Conservation (phyloP, 2,329 filamentous ascomycete species). For the Monosporascus sp. region DNA sequence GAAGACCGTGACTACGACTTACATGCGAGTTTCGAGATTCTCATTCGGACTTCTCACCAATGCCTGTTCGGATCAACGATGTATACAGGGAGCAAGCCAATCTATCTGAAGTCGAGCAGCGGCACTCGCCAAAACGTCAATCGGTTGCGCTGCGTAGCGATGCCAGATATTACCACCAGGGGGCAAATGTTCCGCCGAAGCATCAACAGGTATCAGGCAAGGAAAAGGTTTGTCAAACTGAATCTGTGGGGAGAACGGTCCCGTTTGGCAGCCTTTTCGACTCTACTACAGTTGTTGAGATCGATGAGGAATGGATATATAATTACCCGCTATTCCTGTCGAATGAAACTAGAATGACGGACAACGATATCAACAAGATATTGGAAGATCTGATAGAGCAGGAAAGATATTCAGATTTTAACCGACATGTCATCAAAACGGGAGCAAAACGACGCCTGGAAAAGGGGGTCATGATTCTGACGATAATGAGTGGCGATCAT, state of each 20-base stretch:
- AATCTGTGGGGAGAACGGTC: constrained; percentile 5
- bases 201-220: background rate
- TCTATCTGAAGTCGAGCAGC: background rate
- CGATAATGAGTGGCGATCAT: background rate
- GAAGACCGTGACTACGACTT: constrained; percentile 2
- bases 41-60: constrained; percentile 1
- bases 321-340: constrained; percentile 11
- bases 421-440: too few species aligned
- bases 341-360: background rate
- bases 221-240: background rate
- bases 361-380: background rate
- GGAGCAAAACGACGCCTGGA: too few species aligned
- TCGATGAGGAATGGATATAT: constrained; percentile 16
- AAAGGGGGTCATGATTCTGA: background rate
- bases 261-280: constrained; percentile 7
- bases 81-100: background rate
- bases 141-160: too few species aligned
- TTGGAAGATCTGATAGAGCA: background rate
- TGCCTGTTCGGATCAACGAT: background rate
- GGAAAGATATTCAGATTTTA: too few species aligned
- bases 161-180: background rate
- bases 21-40: constrained; percentile 6
- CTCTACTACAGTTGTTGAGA: constrained; percentile 3
- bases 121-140: too few species aligned
- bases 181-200: background rate